These are phyloP conservation scores for Gnetum montanum DNA, from an alignment of 75 land plant species.

Conservation along the genomic window DNA sequence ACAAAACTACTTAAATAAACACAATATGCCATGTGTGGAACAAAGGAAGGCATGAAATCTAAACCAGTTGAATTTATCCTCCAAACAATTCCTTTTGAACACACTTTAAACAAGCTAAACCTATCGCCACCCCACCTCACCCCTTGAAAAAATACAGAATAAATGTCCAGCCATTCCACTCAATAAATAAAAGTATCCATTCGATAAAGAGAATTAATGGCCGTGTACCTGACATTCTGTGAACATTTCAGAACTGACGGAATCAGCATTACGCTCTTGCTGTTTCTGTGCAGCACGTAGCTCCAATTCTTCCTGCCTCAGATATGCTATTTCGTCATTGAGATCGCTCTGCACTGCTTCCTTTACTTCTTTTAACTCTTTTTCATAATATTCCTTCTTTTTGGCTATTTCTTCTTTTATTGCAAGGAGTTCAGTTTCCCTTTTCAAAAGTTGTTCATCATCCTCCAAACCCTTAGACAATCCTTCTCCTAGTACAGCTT, in stretches of 20 bases:
- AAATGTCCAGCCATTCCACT: too few relatives aligned
- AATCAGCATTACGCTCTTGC: constrained; percentile 89
- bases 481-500: too few relatives aligned
- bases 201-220: background rate
- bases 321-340: constrained; percentile 47
- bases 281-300: constrained; percentile 66
- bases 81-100: too few relatives aligned
- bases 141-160: too few relatives aligned
- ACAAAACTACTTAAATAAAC: too few relatives aligned
- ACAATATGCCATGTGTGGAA: too few relatives aligned
- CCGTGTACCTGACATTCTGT: constrained; percentile 82
- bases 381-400: constrained; percentile 27
- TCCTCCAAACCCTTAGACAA: constrained; percentile 17
- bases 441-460: constrained; percentile 14
- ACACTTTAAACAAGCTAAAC: too few relatives aligned
- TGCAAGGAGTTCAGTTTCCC: constrained; percentile 21
- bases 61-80: too few relatives aligned
- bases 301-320: constrained; percentile 51
- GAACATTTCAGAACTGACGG: constrained; percentile 95
- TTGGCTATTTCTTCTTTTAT: constrained; percentile 20
- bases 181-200: too few relatives aligned
- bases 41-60: too few relatives aligned
- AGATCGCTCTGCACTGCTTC: constrained; percentile 20
- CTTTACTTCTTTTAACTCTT: constrained; percentile 29
- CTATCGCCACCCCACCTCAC: too few relatives aligned